These are phyloP conservation scores for Globisporangium rhizosaccharum DNA, from an alignment of 352 stramenopile species.

Conservation along the genomic window DNA sequence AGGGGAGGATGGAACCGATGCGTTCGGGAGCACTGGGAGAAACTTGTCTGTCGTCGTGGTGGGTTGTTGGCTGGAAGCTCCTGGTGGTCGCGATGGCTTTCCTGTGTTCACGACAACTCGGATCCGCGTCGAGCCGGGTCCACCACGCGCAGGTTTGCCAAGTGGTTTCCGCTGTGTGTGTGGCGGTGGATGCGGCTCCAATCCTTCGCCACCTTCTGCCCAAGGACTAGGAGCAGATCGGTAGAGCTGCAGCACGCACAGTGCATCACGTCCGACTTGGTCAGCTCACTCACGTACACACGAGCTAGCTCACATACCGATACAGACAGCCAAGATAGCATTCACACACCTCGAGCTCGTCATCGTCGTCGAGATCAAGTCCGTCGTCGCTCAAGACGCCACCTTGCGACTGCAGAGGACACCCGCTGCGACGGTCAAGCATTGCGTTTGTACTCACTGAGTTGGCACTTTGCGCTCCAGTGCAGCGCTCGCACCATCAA, in stretches of 20 bases:
- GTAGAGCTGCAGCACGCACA: conserved; percentile 3
- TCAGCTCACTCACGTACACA: too few species aligned
- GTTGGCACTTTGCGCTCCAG: too few species aligned
- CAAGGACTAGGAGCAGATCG: conserved; percentile 10
- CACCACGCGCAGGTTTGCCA: not conserved
- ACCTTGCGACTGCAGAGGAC: not conserved
- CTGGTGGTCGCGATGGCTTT: not conserved
- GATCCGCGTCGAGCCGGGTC: not conserved
- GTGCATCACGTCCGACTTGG: not conserved
- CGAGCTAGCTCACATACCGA: not conserved
- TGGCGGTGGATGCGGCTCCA: conserved; percentile 5
- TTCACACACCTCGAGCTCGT: conserved; percentile 7
- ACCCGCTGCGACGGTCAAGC: not conserved
- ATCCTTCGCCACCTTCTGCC: conserved; percentile 1
- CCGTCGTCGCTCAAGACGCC: not conserved
- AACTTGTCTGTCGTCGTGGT: not conserved
- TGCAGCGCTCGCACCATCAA: too few species aligned
- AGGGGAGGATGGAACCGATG: not conserved
- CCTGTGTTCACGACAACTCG: not conserved
- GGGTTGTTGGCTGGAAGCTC: not conserved
- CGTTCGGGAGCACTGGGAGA: conserved; percentile 6
- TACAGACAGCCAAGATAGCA: not conserved
- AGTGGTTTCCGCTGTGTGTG: not conserved
- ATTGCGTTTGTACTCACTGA: not conserved
- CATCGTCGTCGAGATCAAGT: conserved; percentile 6